Evolutionary conservation across 495 filamentous ascomycete genomes (phyloP).

Genomic region (Tuber umbilicatum): DNA sequence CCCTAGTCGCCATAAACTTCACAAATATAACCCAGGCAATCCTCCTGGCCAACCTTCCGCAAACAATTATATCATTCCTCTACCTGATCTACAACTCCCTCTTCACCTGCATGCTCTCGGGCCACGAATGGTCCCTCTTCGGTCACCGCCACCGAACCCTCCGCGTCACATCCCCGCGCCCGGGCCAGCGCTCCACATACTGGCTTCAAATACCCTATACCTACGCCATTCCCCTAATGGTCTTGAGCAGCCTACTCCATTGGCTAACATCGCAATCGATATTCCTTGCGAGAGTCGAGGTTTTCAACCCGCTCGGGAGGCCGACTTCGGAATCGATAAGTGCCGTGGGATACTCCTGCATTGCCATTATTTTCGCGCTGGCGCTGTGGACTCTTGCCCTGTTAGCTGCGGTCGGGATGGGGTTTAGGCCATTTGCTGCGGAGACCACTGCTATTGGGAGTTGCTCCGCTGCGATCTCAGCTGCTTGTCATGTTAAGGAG

Average conservation of each 20-base stretch:
- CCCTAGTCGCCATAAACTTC: conserved; percentile 10
- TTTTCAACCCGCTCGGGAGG: conserved; percentile 17
- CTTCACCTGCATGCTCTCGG: conserved; percentile 46
- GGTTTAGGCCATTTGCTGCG: background rate
- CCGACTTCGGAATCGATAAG: background rate
- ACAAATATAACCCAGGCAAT: conserved; percentile 35
- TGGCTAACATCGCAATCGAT: conserved; percentile 47
- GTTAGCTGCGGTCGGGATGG: background rate
- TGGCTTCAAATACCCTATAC: conserved; percentile 45
- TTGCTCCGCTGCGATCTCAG: conserved; percentile 18
- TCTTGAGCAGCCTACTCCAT: conserved; percentile 40
- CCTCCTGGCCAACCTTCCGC: conserved; percentile 46
- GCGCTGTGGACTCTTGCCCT: background rate
- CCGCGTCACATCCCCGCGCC: conserved; percentile 43
- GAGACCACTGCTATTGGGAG: conserved; percentile 1
- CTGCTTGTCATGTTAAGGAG: conserved; percentile 11
- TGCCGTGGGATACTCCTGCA: conserved; percentile 10
- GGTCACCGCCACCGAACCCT: conserved; percentile 40
- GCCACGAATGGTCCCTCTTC: conserved; percentile 41
- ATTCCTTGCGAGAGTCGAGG: conserved; percentile 41
- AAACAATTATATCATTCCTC: conserved; percentile 46
- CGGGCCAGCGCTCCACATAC: conserved; percentile 44
- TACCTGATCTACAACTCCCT: conserved; percentile 47
- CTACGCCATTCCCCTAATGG: conserved; percentile 43
- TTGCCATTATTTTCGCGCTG: conserved; percentile 9